Percentiles rank a stretch among this genome's conserved stretches.
phyloP scores from a whole-genome alignment of 768 basidiomycete species.

The Leucosporidium scottii region DNA sequence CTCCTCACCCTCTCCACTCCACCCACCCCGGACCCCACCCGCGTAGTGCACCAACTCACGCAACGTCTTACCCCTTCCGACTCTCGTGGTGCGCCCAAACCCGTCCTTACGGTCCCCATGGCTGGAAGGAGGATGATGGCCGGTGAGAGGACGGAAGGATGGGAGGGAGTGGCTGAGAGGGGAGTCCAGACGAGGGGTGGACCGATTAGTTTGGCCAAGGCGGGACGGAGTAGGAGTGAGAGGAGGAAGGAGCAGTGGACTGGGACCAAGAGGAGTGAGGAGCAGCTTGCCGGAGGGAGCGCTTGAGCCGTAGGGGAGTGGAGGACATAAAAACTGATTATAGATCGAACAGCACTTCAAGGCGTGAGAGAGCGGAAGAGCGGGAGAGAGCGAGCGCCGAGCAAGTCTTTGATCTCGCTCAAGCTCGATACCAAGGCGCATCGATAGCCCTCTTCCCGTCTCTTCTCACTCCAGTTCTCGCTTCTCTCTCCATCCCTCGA shows the following conservation, averaged over 20 bases:
- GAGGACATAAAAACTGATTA: not conserved
- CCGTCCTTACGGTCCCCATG: conserved; percentile 24
- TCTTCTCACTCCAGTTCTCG: too few species aligned
- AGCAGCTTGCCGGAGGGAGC: not conserved
- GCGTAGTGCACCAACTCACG: conserved; percentile 20
- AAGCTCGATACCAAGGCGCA: too few species aligned
- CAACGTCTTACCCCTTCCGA: conserved; percentile 17
- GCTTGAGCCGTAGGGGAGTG: not conserved
- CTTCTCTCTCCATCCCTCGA: too few species aligned
- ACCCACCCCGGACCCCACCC: conserved; percentile 4
- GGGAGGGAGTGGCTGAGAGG: not conserved
- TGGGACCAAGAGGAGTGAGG: not conserved
- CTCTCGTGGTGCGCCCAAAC: conserved; percentile 5
- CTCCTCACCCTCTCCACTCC: conserved; percentile 15
- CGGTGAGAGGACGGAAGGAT: conserved; percentile 15
- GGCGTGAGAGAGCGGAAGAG: too few species aligned
- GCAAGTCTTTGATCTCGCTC: too few species aligned
- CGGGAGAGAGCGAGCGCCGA: too few species aligned
- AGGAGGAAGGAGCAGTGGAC: not conserved
- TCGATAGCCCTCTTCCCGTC: too few species aligned
- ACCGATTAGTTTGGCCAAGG: conserved; percentile 22
- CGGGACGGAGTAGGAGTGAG: conserved; percentile 2
- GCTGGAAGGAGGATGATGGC: conserved; percentile 12
- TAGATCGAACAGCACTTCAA: too few species aligned
- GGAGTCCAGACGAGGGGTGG: not conserved